Evolutionary conservation across 768 basidiomycete species (phyloP).

Genomic region (Aureoboletus auriporus): DNA sequence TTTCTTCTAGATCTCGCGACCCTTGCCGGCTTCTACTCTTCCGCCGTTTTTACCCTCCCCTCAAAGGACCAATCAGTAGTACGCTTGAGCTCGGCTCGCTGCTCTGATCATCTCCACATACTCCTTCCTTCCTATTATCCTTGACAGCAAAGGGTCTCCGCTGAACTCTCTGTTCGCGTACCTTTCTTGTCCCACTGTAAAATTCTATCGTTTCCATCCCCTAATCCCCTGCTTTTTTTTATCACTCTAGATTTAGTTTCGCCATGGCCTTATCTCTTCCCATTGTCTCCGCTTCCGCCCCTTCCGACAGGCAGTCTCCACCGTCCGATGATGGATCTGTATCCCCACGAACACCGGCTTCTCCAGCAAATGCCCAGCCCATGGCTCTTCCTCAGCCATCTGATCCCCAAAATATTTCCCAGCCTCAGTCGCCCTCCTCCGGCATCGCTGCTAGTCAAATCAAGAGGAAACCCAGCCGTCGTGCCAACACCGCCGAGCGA

Average conservation of each 20-base stretch:
- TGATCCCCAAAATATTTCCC: slow-evolving; percentile 19
- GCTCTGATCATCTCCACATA: slow-evolving; percentile 30
- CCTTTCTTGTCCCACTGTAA: slow-evolving; percentile 29
- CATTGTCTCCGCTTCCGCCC: slow-evolving; percentile 36
- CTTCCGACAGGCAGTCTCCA: slow-evolving; percentile 36
- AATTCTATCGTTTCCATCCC: slow-evolving; percentile 16
- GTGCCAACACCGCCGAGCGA: slow-evolving; percentile 96
- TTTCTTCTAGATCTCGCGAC: slow-evolving; percentile 74
- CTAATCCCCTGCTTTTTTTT: slow-evolving; percentile 11
- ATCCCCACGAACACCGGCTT: slow-evolving; percentile 47
- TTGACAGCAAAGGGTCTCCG: slow-evolving; percentile 33
- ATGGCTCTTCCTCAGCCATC: slow-evolving; percentile 33
- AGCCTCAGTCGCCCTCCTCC: slow-evolving; percentile 21
- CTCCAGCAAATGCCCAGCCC: slow-evolving; percentile 33
- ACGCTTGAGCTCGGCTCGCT: slow-evolving; percentile 76
- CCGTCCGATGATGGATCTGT: slow-evolving; percentile 41
- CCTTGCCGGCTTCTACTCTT: slow-evolving; percentile 77
- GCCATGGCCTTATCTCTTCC: slow-evolving; percentile 38
- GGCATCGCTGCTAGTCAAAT: slow-evolving; percentile 33
- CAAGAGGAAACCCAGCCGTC: slow-evolving; percentile 80
- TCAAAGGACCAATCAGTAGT: slow-evolving; percentile 40
- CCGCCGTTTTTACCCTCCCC: slow-evolving; percentile 38
- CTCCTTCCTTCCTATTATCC: slow-evolving; percentile 6
- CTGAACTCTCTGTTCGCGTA: slow-evolving; percentile 44
- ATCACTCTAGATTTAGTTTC: slow-evolving; percentile 11